phyloP scores from a whole-genome alignment of 169 alveolate genomes.

The Plasmodium fragile region DNA sequence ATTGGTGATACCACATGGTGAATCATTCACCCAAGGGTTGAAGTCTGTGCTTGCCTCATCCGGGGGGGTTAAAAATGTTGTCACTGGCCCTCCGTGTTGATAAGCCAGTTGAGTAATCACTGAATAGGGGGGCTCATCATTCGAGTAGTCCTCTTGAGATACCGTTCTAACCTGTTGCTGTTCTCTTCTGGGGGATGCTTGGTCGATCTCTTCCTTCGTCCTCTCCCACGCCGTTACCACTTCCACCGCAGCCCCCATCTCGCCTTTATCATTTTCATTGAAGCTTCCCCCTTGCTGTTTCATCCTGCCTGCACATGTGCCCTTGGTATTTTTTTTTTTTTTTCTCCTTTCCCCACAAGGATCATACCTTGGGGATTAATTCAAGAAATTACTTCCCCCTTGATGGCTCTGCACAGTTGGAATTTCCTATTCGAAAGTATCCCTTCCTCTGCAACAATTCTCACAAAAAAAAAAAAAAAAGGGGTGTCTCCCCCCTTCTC shows the following conservation, averaged over 20 bases:
- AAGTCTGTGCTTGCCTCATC: background rate
- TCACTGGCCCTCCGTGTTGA: background rate
- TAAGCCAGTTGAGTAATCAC: background rate
- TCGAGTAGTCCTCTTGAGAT: background rate
- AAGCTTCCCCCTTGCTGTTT: background rate
- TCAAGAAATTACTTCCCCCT: background rate
- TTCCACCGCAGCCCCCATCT: background rate
- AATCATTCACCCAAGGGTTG: background rate
- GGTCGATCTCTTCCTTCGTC: background rate
- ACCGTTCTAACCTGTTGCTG: background rate
- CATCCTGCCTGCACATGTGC: background rate
- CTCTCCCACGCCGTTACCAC: background rate
- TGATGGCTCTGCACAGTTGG: background rate
- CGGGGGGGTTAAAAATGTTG: background rate
- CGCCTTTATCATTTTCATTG: background rate
- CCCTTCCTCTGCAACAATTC: background rate
- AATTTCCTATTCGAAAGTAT: background rate
- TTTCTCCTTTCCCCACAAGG: background rate
- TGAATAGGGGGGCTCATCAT: background rate
- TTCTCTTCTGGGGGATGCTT: background rate
- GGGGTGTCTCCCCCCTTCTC: background rate
- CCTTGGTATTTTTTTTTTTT: background rate
- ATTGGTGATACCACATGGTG: background rate
- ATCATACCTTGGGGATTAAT: background rate
- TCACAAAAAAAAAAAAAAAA: background rate